Evolutionary conservation across 345 rosid species (phyloP), one percentile per base, ranked within the genome.

Genomic region (Citrus cavaleriei): DNA sequence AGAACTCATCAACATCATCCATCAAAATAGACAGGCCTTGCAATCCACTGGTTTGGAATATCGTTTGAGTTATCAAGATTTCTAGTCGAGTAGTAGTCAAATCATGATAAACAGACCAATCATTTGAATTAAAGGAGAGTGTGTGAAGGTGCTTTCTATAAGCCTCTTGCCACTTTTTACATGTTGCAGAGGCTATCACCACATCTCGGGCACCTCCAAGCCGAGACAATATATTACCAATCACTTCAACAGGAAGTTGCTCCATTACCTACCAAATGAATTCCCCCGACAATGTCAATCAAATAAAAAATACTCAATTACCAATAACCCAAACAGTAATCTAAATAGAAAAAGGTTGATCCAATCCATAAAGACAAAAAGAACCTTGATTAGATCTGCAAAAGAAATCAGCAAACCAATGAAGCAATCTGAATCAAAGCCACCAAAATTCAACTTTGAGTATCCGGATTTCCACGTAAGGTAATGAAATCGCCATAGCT

Each of bases 141-240:
- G 95, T 80, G n/a, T 85, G 91, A 38, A 96, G 91, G 83, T 92
- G 97, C 28, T 76, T 89, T 13, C 80, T 85, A 65, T 78, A 91
- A 74, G 98, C 97, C 87, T 96, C 91, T 37, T 88, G 90, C 98
- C 97, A 94, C 72, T 93, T 96, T 57, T 82, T 69, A 87, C 97
- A 96, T 12, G 94, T 89, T 37, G 91, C 85, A 42, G 98, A 93
- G 75, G 98, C 98, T 75, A 93, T 82, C 70, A 93, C 91, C 72
- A 89, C 93, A 80, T 92, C 98, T 2, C 97, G 87, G 6, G 98
- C 99, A 66, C 96, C 93, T 40, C 85, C 87, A 49, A 95, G 91
- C 55, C 83, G 88, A n/a, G 95, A 93, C 49, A 95, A 82, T 77
- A 96, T 91, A 82, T 92, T 92, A 69, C 99, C 97, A 78, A 94